Conservation (phyloP, 2,329 filamentous ascomycete genomes). For the Cryphonectria carpinicola region DNA sequence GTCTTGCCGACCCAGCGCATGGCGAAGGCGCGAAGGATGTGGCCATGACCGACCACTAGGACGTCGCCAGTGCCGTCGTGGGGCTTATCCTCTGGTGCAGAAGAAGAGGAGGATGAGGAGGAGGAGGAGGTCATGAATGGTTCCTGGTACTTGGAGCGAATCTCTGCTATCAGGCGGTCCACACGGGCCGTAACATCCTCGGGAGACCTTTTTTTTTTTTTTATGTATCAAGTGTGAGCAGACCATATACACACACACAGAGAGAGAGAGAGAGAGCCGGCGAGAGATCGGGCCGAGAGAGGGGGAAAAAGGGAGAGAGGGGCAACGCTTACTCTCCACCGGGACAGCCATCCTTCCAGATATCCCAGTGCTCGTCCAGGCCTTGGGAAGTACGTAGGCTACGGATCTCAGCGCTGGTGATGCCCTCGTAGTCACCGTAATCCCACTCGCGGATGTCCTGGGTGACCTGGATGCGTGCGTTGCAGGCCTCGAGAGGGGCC, state of each 20-base stretch:
- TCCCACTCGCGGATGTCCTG: constrained; percentile 83
- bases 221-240: neutral
- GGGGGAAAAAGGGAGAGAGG: neutral
- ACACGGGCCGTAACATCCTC: constrained; percentile 72
- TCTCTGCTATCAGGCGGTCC: constrained; percentile 76
- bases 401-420: constrained; percentile 72
- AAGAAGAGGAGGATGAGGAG: constrained; percentile 34
- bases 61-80: constrained; percentile 59
- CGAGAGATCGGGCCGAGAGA: neutral
- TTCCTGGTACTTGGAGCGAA: constrained; percentile 68
- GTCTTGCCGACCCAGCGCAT: constrained; percentile 81
- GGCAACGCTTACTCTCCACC: constrained; percentile 74
- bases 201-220: constrained; percentile 63
- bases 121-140: constrained; percentile 56
- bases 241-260: no score
- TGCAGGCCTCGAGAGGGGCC: constrained; percentile 50
- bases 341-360: constrained; percentile 87
- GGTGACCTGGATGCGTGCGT: constrained; percentile 67
- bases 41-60: constrained; percentile 84
- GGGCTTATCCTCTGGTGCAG: constrained; percentile 11
- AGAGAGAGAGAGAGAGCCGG: neutral
- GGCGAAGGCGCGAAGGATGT: constrained; percentile 85
- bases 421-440: constrained; percentile 85
- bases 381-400: constrained; percentile 61
- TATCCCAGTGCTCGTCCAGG: constrained; percentile 70